Percentiles rank a stretch among this genome's conserved stretches.
These are phyloP conservation scores for Melanopsichium pennsylvanicum DNA, from an alignment of 1,284 basidiomycete genomes.

Conservation along the genomic window DNA sequence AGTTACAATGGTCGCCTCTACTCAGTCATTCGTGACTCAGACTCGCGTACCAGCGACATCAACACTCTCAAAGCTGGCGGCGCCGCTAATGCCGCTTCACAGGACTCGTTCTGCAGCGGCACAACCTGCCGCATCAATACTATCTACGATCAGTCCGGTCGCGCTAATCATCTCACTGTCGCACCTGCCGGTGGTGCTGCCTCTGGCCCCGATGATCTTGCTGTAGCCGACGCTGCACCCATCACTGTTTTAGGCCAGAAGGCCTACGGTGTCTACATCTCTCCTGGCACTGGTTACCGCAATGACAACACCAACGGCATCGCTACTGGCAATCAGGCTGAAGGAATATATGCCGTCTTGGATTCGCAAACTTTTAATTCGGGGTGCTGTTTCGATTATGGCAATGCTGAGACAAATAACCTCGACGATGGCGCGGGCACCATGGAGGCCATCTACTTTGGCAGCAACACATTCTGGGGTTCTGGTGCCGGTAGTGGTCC, in stretches of 20 bases:
- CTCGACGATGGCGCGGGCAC: conserved; percentile 7
- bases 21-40: conserved; percentile 15
- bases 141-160: conserved; percentile 30
- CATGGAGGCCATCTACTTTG: conserved; percentile 41
- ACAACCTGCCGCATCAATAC: conserved; percentile 17
- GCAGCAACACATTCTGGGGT: conserved; percentile 18
- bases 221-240: conserved; percentile 10
- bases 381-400: conserved; percentile 32
- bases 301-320: conserved; percentile 32
- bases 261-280: conserved; percentile 24
- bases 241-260: conserved; percentile 15
- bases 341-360: conserved; percentile 27
- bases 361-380: conserved; percentile 14
- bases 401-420: conserved; percentile 25
- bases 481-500: conserved; percentile 16
- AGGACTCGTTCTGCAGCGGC: conserved; percentile 19
- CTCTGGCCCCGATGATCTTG: conserved; percentile 1
- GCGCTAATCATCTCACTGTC: conserved; percentile 15
- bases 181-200: conserved; percentile 18
- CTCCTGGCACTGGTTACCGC: conserved; percentile 17
- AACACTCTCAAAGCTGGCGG: conserved; percentile 10
- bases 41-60: conserved; percentile 1
- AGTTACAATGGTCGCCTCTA: conserved; percentile 16
- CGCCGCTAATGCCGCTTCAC: conserved; percentile 21
- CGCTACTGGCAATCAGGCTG: conserved; percentile 29